A percentile compares a stretch with the other conserved stretches of the same genome.
These are phyloP conservation scores for Lichtheimia corymbifera DNA, from an alignment of 371 early-diverging fungal genomes.

Conservation along the genomic window DNA sequence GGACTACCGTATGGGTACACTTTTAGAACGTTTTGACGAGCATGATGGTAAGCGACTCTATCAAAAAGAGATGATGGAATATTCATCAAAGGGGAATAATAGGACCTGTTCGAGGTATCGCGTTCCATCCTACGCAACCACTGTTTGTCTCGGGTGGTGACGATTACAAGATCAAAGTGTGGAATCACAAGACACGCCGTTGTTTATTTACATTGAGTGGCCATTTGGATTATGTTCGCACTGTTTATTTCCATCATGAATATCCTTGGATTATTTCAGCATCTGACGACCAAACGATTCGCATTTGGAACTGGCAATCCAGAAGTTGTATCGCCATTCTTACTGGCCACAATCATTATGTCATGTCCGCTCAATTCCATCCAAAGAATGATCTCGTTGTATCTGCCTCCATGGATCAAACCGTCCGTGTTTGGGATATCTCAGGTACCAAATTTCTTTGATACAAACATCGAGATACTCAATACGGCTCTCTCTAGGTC, in stretches of 20 bases:
- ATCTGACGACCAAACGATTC: constrained; percentile 99
- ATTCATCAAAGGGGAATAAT: neutral
- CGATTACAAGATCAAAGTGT: constrained; percentile 99
- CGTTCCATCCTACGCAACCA: constrained; percentile 97
- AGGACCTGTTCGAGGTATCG: constrained; percentile 98
- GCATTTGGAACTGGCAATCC: constrained; percentile 99
- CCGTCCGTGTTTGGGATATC: constrained; percentile 99
- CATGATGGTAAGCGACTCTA: constrained; percentile 83
- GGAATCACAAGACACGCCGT: constrained; percentile 97
- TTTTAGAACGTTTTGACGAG: constrained; percentile 96
- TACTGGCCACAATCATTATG: constrained; percentile 99
- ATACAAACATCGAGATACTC: neutral
- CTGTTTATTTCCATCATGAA: constrained; percentile 98
- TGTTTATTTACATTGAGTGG: constrained; percentile 96
- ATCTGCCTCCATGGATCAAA: constrained; percentile 97
- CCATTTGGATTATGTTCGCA: constrained; percentile 98
- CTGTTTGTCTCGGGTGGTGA: constrained; percentile 99
- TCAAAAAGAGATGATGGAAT: neutral
- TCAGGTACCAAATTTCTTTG: constrained; percentile 59
- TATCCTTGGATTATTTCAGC: constrained; percentile 98
- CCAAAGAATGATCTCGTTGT: constrained; percentile 95
- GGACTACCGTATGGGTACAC: constrained; percentile 99
- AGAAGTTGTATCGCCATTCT: constrained; percentile 95
- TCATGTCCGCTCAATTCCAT: constrained; percentile 99
- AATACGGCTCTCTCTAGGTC: constrained; percentile 42